Evolutionary conservation across 2,329 filamentous ascomycete genomes (phyloP), one percentile per base, ranked within the genome.

Genomic region (Aspergillus transmontanensis): DNA sequence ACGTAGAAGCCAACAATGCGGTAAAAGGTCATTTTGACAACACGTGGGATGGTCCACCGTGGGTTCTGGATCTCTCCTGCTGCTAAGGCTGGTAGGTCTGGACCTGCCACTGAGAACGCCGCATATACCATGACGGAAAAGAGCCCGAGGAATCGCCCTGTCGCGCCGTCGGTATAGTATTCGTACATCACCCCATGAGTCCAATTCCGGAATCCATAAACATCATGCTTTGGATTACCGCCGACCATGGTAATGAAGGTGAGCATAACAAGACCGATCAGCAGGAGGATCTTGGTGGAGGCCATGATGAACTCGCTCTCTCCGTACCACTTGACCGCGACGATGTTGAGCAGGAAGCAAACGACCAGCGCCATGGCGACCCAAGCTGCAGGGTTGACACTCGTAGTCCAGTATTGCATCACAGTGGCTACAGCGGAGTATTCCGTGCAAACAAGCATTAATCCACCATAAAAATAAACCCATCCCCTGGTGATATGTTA

Each of bases 201-300:
- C 80, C 87, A 90, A 72, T 88, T 85, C 19, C 88, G 84, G 74
- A 93, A 93, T 1, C 91, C 91, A 62, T 91, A 90, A 1, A 82
- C 80, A 68, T 93, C 89, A 57, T 86, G 82, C 2, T 87, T 77
- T 0, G 92, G 92, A 69, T 94, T 94, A 2, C 90, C 92, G 9
- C 92, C 92, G 1, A 94, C 81, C 88, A 94, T 93, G 65, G 89
- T 88, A 67, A 95, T 84, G 72, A 95, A 91, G 4, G 92, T 94
- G 78, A 91, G 91, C 64, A 87, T 69, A 66, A 92, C 83, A 43
- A 93, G 83, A 1, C 86, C 89, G 45, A 92, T 78, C 60, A 91
- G 88, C 43, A 92, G 81, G 1, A 92, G 68, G 4, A 92, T 84
- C 71, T 93, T 92, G 55, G 87, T 88, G 1, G 90, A 78, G 0